Base-by-base conservation (phyloP, 495 filamentous ascomycete genomes). In the Hypoxylon trugodes region DNA sequence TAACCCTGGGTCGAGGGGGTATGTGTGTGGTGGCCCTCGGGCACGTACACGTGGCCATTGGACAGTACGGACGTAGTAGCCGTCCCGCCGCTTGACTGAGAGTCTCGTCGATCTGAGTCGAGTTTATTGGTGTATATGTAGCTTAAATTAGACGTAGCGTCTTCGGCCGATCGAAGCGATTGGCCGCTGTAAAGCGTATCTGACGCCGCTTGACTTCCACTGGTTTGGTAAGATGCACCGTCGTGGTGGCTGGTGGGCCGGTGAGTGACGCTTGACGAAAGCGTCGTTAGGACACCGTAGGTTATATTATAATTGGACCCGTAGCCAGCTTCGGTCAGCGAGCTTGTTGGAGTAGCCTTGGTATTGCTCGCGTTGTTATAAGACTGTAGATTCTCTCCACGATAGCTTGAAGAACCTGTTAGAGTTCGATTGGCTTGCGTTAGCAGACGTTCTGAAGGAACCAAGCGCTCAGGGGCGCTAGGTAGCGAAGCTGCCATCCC, bases 401-500 rank as follows among this genome's bases (percentile, higher is more conserved):
- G 65, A 33, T 62, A 69, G 37, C 22, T 69, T 7, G 65, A 74
- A 33, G 68, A 59, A 15, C 56, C 62, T 0, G 51, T 69, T 55
- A 58, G 53, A 43, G 67, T 73, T 51, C 58, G 66, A 69, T 60
- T 75, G 37, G 59, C 62, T 46, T 32, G 69, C n/a, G 68, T 10
- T 52, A 69, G 49, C 41, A 74, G 18, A 18, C 68, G 36, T 67
- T 68, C 24, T 58, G 79, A 68, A 58, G 78, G 76, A 7, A 79
- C 73, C 18, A 79, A 53, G 3, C 80, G 75, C 45, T 80, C 79
- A 1, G 71, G 40, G 4, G 73, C 53, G 15, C 63, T 72, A 5
- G 73, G 75, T 1, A 77, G 64, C 0, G 78, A 77, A 0, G 78
- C 76, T 8, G 77, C 74, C 18, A 75, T 74, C n/a, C 70, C 64